Base-by-base conservation (phyloP, 129 eudicot species). In the Oenanthe sinensis region DNA sequence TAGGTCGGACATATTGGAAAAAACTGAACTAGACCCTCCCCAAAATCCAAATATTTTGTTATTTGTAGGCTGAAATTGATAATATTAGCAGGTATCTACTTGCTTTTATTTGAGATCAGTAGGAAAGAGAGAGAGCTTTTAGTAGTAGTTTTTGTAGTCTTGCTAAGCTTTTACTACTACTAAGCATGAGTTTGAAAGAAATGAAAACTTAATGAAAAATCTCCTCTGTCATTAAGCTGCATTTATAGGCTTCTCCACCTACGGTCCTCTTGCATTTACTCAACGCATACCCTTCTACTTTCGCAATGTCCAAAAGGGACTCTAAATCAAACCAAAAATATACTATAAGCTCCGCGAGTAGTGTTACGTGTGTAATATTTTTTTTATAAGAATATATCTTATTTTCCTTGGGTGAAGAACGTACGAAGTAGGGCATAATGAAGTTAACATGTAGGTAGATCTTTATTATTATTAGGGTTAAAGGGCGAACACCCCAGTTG, bases 1-100 rank as follows among this genome's bases (percentile, higher is more conserved):
- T 22, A 87, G 81, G 86, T 85, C 89, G 74, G 92, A 85, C 97
- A 88, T 74, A 3, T 84, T 76, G 77, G 78, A 42, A 40, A 42
- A 12, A 17, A n/a, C 33, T 43, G 76, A 71, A 49, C 71, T 67
- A 30, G 72, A 67, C 77, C 46, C 79, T 83, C 50, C 75, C 58
- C 44, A 22, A 75, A 54, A 9, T 78, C 58, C 44, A 22, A 75
- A 54, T 17, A 22, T 36, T 49, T 9, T 12, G 65, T 22, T 30
- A 54, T 15, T 15, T 54, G 62, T 20, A 55, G 13, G 4, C 0
- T 22, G 65, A 20, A 55, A 22, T 54, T 54, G 26, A 58, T 2
- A 58, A 22, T 22, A 58, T 58, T 30, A 58, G 65, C 30, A 58
- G 65, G n/a, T 58, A 58, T 60, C 68, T 60, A 60, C 15, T 60